A percentile compares a stretch with the other conserved stretches of the same genome.
Conservation (phyloP, 176 grass and related monocot species). For the Elymus sibiricus region DNA sequence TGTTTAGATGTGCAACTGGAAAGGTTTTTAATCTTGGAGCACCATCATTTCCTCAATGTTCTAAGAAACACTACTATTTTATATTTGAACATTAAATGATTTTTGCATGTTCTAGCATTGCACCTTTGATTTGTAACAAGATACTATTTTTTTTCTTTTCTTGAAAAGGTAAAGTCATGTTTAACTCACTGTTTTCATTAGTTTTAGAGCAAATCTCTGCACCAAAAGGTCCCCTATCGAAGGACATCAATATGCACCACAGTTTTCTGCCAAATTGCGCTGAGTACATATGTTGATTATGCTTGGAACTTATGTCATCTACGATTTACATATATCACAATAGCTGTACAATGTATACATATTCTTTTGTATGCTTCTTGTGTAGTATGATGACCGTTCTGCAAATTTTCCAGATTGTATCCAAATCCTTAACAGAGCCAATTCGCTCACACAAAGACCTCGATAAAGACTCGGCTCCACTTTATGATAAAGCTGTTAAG, state of each 20-base stretch:
- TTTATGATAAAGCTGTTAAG: conserved; percentile 92
- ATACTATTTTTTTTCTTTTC: conserved; percentile 11
- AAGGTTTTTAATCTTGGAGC: background rate
- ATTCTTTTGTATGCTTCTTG: conserved; percentile 22
- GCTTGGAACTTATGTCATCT: background rate
- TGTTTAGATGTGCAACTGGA: conserved; percentile 6
- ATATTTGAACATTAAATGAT: background rate
- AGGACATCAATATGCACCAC: background rate
- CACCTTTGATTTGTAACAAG: background rate
- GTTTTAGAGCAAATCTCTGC: background rate
- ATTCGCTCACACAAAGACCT: conserved; percentile 98
- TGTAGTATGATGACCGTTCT: conserved; percentile 22
- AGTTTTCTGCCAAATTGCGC: background rate
- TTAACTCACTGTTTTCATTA: conserved; percentile 4
- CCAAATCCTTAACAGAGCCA: conserved; percentile 92
- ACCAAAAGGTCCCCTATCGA: background rate
- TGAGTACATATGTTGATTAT: conserved; percentile 10
- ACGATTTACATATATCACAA: conserved; percentile 1
- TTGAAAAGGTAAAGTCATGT: background rate
- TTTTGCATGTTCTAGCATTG: background rate
- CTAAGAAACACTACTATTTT: background rate
- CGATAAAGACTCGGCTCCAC: conserved; percentile 80
- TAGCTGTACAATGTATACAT: background rate
- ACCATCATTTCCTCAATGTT: background rate
- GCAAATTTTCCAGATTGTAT: conserved; percentile 82